These are phyloP conservation scores for Chrysoporthe deuterocubensis DNA, from an alignment of 2,329 filamentous ascomycete species.

Conservation along the genomic window DNA sequence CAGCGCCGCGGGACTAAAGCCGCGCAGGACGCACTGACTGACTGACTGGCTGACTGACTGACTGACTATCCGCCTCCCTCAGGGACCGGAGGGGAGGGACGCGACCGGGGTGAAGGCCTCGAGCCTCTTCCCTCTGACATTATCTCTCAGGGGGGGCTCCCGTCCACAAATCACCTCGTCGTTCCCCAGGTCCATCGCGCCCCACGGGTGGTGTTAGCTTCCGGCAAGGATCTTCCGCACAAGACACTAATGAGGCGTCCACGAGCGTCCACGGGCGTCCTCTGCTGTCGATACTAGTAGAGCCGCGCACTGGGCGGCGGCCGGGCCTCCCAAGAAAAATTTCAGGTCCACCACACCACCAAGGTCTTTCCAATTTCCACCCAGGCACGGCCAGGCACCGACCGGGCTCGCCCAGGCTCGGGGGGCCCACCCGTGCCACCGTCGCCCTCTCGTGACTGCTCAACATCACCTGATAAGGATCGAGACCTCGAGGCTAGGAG, in stretches of 20 bases:
- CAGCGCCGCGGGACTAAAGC: not conserved
- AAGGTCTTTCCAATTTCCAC: not conserved
- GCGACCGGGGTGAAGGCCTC: not conserved
- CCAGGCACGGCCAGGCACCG: too few species aligned
- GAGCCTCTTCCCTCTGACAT: slow-evolving; percentile 1
- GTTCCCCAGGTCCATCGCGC: not conserved
- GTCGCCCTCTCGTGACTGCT: not conserved
- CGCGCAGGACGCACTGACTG: not conserved
- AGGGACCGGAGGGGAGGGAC: not conserved
- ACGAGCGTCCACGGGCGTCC: too few species aligned
- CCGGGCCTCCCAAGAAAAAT: too few species aligned
- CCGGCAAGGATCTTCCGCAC: not conserved
- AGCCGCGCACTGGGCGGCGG: too few species aligned
- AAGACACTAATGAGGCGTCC: too few species aligned
- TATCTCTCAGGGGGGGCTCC: not conserved
- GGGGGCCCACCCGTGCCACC: not conserved
- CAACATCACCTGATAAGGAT: slow-evolving; percentile 4
- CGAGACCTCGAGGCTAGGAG: not conserved
- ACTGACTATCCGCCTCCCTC: not conserved
- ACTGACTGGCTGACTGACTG: not conserved
- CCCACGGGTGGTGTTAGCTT: not conserved
- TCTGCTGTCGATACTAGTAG: too few species aligned
- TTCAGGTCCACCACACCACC: too few species aligned
- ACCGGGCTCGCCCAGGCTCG: too few species aligned
- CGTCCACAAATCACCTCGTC: not conserved